Evolutionary conservation across 164 flowering plant species (phyloP).

Genomic region (Brasenia schreberi): DNA sequence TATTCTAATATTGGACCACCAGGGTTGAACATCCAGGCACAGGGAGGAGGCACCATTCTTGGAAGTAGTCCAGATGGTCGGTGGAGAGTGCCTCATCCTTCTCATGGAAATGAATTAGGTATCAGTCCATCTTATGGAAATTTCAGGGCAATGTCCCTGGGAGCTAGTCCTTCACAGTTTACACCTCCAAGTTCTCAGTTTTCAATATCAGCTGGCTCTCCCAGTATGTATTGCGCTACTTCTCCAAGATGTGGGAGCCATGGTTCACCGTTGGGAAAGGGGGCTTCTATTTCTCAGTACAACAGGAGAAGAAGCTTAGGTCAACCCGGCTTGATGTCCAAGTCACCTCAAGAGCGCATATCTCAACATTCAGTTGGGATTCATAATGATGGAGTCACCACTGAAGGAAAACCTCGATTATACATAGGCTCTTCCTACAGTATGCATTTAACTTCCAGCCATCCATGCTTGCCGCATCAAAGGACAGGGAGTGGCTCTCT

Average conservation of each 20-base stretch:
- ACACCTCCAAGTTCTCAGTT: conserved; percentile 73
- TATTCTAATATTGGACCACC: conserved; percentile 84
- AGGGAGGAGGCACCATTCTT: conserved; percentile 46
- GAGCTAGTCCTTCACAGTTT: conserved; percentile 90
- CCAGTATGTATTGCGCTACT: conserved; percentile 72
- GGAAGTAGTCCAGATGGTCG: conserved; percentile 87
- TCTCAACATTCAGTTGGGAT: conserved; percentile 52
- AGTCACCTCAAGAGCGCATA: conserved; percentile 37
- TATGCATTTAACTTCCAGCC: conserved; percentile 26
- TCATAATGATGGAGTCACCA: conserved; percentile 16
- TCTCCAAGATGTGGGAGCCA: conserved; percentile 78
- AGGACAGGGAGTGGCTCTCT: conserved; percentile 21
- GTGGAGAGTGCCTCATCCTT: conserved; percentile 39
- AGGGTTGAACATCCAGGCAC: conserved; percentile 48
- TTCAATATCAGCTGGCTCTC: conserved; percentile 65
- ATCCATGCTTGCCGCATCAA: conserved; percentile 39
- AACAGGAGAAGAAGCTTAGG: conserved; percentile 72
- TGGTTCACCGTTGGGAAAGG: conserved; percentile 86
- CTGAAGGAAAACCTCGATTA: conserved; percentile 41
- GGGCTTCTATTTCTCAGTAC: conserved; percentile 42
- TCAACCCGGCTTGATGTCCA: conserved; percentile 30
- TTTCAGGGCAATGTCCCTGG: conserved; percentile 74
- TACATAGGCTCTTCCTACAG: conserved; percentile 36
- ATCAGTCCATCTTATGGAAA: conserved; percentile 68
- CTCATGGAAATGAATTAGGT: conserved; percentile 77